Conservation (phyloP, 345 rosid genomes). For the Ceriops decandra region DNA sequence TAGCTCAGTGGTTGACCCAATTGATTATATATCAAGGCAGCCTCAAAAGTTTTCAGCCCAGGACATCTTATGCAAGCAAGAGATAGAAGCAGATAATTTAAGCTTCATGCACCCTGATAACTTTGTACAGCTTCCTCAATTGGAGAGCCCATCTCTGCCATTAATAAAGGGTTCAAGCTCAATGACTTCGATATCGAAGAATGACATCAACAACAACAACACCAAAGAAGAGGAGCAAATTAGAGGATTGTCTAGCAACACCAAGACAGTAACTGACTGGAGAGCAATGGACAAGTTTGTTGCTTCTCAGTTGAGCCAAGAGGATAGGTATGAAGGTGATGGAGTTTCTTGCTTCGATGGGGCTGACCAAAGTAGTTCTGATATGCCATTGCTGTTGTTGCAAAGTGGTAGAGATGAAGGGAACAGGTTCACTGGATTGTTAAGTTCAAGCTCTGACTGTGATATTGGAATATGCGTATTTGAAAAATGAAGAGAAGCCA, state of each 20-base stretch:
- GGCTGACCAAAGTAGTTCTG: slow-evolving; percentile 16
- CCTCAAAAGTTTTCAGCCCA: slow-evolving; percentile 40
- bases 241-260: slow-evolving; percentile 4
- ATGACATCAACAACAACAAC: slow-evolving; percentile 13
- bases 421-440: slow-evolving; percentile 44
- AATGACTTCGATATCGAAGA: slow-evolving; percentile 27
- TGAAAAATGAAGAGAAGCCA: slow-evolving; percentile 33
- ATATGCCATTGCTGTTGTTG: slow-evolving; percentile 37
- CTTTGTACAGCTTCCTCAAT: slow-evolving; percentile 83
- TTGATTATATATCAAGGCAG: slow-evolving; percentile 51
- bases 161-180: slow-evolving; percentile 52
- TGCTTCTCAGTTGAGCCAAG: slow-evolving; percentile 89
- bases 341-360: slow-evolving; percentile 32
- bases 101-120: slow-evolving; percentile 50
- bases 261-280: slow-evolving; percentile 68
- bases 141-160: slow-evolving; percentile 79
- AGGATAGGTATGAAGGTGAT: slow-evolving; percentile 39
- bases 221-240: slow-evolving; percentile 35
- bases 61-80: slow-evolving; percentile 69
- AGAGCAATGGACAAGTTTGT: slow-evolving; percentile 83
- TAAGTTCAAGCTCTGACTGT: slow-evolving; percentile 41
- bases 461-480: slow-evolving; percentile 58
- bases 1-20: slow-evolving; percentile 49
- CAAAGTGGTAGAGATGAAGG: slow-evolving; percentile 44
- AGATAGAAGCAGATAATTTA: slow-evolving; percentile 54